These are phyloP conservation scores for Scheffersomyces lignosus DNA, from an alignment of 805 yeast species.

Conservation along the genomic window DNA sequence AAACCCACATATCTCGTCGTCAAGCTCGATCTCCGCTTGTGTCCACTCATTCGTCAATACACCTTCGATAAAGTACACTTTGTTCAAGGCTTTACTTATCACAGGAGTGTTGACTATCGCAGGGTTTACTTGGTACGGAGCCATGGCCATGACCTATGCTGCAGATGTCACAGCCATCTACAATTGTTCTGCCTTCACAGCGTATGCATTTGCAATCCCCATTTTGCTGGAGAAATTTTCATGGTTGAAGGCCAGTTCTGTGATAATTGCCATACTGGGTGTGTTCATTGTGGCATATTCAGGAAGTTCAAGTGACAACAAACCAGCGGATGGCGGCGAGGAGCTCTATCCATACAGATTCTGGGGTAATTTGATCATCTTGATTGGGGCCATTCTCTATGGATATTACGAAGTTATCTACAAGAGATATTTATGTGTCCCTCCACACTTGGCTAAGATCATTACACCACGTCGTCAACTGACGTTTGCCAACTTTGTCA, in stretches of 20 bases:
- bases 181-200: conserved; percentile 87
- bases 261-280: conserved; percentile 68
- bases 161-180: conserved; percentile 88
- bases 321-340: conserved; percentile 11
- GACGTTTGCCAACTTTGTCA: conserved; percentile 76
- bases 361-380: conserved; percentile 69
- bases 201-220: conserved; percentile 80
- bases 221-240: conserved; percentile 65
- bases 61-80: conserved; percentile 50
- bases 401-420: conserved; percentile 85
- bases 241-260: conserved; percentile 64
- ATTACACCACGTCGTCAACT: conserved; percentile 65
- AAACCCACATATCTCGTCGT: conserved; percentile 35
- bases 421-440: conserved; percentile 75
- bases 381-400: conserved; percentile 71
- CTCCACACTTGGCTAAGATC: conserved; percentile 46
- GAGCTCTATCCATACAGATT: conserved; percentile 56
- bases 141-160: conserved; percentile 78
- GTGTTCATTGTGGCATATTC: conserved; percentile 78
- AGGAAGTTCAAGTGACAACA: conserved; percentile 29
- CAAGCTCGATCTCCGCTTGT: conserved; percentile 34
- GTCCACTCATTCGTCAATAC: conserved; percentile 37
- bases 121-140: conserved; percentile 82
- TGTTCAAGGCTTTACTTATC: conserved; percentile 42
- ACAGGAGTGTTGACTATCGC: conserved; percentile 67